These are phyloP conservation scores for Rhododendron molle DNA, from an alignment of 148 eudicot genomes.

Conservation along the genomic window DNA sequence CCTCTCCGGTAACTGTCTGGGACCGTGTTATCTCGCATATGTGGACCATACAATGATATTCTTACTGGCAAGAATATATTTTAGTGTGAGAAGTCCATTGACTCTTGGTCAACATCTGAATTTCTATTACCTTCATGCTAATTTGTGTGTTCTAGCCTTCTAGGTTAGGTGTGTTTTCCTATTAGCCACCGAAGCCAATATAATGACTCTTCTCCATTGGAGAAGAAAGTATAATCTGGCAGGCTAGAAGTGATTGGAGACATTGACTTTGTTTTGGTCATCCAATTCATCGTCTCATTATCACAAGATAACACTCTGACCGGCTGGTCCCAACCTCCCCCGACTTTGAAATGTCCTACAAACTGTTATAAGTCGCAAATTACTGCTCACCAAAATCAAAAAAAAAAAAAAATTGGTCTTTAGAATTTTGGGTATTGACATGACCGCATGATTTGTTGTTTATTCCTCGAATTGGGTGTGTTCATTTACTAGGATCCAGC, in stretches of 20 bases:
- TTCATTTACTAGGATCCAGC: not conserved
- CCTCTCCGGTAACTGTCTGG: too few species aligned
- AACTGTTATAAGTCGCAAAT: not conserved
- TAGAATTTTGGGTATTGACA: not conserved
- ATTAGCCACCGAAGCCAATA: not conserved
- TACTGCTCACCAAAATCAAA: not conserved
- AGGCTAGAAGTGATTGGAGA: not conserved
- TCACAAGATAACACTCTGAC: not conserved
- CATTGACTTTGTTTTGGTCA: not conserved
- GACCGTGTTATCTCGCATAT: too few species aligned
- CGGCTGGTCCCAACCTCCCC: not conserved
- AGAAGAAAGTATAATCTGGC: not conserved
- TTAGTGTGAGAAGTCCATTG: too few species aligned
- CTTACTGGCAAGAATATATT: too few species aligned
- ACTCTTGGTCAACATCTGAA: too few species aligned
- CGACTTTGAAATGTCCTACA: not conserved
- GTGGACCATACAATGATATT: too few species aligned
- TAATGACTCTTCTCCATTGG: not conserved
- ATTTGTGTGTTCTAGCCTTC: not conserved
- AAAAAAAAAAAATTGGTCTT: not conserved
- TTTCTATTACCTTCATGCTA: too few species aligned
- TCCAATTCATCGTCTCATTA: not conserved
- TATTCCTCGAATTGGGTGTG: not conserved
- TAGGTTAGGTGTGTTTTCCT: not conserved
- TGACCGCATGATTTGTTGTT: not conserved